These are phyloP conservation scores for Cryptococcus sp. DNA, from an alignment of 1,284 basidiomycete species.

Conservation along the genomic window DNA sequence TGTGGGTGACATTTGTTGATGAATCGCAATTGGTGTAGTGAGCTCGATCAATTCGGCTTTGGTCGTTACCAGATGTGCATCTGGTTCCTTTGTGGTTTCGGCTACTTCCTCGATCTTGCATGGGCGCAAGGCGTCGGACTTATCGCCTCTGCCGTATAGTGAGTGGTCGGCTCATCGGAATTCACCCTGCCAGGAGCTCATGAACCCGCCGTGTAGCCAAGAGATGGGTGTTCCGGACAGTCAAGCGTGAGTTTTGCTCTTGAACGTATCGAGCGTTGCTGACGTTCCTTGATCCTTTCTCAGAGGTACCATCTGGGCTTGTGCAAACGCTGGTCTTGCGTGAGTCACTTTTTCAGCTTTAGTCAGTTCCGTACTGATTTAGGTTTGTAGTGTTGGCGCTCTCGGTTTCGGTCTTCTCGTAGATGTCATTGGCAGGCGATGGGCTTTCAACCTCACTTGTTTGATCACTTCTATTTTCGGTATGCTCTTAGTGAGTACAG, in stretches of 20 bases:
- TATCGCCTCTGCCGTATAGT: slow-evolving; percentile 20
- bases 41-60: slow-evolving; percentile 26
- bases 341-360: not conserved
- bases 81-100: slow-evolving; percentile 35
- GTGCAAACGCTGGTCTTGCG: not conserved
- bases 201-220: not conserved
- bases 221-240: slow-evolving; percentile 9
- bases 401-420: slow-evolving; percentile 57
- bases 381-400: slow-evolving; percentile 40
- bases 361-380: not conserved
- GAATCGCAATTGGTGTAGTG: slow-evolving; percentile 4
- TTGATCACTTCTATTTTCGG: slow-evolving; percentile 70
- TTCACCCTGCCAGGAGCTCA: not conserved
- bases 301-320: slow-evolving; percentile 61
- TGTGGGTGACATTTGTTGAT: not conserved
- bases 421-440: slow-evolving; percentile 54
- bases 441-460: slow-evolving; percentile 73
- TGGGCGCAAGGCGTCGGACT: slow-evolving; percentile 44
- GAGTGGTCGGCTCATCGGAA: not conserved
- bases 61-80: slow-evolving; percentile 34
- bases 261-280: not conserved
- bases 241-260: not conserved
- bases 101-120: slow-evolving; percentile 42
- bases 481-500: slow-evolving; percentile 38
- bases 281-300: slow-evolving; percentile 52